Evolutionary conservation across 1,284 basidiomycete genomes (phyloP).

Genomic region (Irpex sp.): DNA sequence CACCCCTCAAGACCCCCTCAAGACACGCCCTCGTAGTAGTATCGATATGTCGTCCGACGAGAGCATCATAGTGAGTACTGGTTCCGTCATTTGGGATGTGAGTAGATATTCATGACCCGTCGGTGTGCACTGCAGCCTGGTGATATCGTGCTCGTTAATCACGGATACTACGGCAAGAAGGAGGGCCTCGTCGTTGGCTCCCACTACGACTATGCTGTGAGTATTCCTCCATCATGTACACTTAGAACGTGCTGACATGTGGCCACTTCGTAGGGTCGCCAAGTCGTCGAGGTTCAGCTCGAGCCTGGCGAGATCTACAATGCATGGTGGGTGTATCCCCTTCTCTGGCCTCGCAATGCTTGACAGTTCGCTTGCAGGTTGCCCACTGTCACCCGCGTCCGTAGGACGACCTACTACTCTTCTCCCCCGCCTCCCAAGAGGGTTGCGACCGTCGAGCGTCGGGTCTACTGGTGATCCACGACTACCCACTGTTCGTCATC

Average conservation of each 20-base stretch:
- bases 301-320: slow-evolving; percentile 64
- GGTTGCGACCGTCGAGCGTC: slow-evolving; percentile 57
- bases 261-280: slow-evolving; percentile 54
- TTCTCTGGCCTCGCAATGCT: not conserved
- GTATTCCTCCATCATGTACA: slow-evolving; percentile 25
- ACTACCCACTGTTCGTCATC: not conserved
- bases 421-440: slow-evolving; percentile 35
- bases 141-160: slow-evolving; percentile 73
- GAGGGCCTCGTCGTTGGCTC: slow-evolving; percentile 77
- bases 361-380: slow-evolving; percentile 40
- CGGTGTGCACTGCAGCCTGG: slow-evolving; percentile 46
- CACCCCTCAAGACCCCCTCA: slow-evolving; percentile 11
- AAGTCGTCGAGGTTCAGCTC: slow-evolving; percentile 76
- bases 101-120: no score
- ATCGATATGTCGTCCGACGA: slow-evolving; percentile 18
- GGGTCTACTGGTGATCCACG: slow-evolving; percentile 60
- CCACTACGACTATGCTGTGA: slow-evolving; percentile 63
- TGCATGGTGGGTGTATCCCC: slow-evolving; percentile 47
- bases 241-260: not conserved
- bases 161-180: slow-evolving; percentile 54
- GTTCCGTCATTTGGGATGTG: no score
- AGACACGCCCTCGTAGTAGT: slow-evolving; percentile 2
- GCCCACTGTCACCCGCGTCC: slow-evolving; percentile 68
- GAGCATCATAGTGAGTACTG: slow-evolving; percentile 11
- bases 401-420: slow-evolving; percentile 59